Evolutionary conservation across 257 asterid species (phyloP), one percentile per base, ranked within the genome.

Genomic region (Fraxinus excelsior): DNA sequence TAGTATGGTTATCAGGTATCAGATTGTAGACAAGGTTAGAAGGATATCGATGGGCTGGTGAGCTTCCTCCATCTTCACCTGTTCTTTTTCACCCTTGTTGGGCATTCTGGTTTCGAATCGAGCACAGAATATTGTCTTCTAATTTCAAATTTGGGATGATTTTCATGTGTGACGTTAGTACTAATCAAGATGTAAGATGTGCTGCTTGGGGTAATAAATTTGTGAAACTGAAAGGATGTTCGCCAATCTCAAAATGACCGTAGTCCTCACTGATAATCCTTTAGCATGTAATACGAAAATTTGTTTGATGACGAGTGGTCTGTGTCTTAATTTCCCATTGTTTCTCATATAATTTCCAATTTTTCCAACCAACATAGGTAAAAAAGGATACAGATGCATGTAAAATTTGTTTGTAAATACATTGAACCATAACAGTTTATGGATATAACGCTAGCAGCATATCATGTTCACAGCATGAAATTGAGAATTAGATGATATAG

Each of bases 21-120:
- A 84, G 85, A 90, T 92, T 67, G 96, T 88, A 29, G 91, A 34
- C 87, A 83, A 84, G 83, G 93, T 94, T 13, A 86, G 97, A 84
- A 89, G 97, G 82, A 82, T 83, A 16, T 78, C 90, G 72, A 89
- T 92, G 97, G 98, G 97, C 46, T 90, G 97, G 96, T 90, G 91
- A 92, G 86, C 78, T 81, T 76, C 72, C 40, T 31, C 58, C 29
- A 25, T 34, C 21, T 16, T 80, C 73, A 12, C 66, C 32, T 16
- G 18, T 31, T 31, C 34, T 31, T 31, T 31, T 31, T 31, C 34
- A 31, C 34, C 34, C 34, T 31, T 3, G 34, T 31, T 31, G 34
- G 34, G 34, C 34, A 31, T 31, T 31, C 34, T 31, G 34, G 5
- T 31, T 31, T 31, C 5, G 34, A 31, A 31, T 31, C 34, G 0